Percentiles rank a stretch among this genome's conserved stretches.
These are phyloP conservation scores for Suillus brevipes DNA, from an alignment of 768 basidiomycete species.

Conservation along the genomic window DNA sequence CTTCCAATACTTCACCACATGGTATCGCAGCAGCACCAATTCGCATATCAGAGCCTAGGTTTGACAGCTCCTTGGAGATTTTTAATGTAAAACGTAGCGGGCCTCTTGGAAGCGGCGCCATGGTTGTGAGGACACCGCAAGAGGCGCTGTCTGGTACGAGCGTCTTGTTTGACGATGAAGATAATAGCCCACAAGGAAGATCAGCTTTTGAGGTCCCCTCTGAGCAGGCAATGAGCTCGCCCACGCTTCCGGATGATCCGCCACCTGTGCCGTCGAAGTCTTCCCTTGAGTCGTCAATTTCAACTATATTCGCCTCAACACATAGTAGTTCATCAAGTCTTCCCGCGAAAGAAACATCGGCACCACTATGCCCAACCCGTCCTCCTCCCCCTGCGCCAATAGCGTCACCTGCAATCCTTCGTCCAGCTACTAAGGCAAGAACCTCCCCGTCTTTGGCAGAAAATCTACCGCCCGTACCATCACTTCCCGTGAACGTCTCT, in stretches of 20 bases:
- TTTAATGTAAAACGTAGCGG: slow-evolving; percentile 40
- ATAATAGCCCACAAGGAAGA: slow-evolving; percentile 13
- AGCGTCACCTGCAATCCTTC: slow-evolving; percentile 25
- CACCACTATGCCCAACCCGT: slow-evolving; percentile 38
- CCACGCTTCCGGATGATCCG: slow-evolving; percentile 44
- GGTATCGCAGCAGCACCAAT: slow-evolving; percentile 29
- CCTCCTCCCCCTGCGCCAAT: slow-evolving; percentile 29
- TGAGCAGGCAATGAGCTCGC: slow-evolving; percentile 21
- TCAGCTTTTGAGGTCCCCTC: slow-evolving; percentile 15
- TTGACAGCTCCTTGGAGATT: slow-evolving; percentile 34
- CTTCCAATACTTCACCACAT: slow-evolving; percentile 28
- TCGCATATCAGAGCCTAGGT: slow-evolving; percentile 46
- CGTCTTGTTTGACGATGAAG: slow-evolving; percentile 14
- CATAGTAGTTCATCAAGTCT: slow-evolving; percentile 18
- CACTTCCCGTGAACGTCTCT: slow-evolving; percentile 48
- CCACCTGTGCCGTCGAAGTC: slow-evolving; percentile 48
- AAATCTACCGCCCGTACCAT: slow-evolving; percentile 47
- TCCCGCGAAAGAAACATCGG: slow-evolving; percentile 23
- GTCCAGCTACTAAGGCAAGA: slow-evolving; percentile 38
- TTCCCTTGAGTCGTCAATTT: neutral
- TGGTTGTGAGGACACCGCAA: slow-evolving; percentile 75
- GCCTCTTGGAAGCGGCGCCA: slow-evolving; percentile 69
- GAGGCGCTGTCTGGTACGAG: slow-evolving; percentile 58
- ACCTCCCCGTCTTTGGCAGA: slow-evolving; percentile 29
- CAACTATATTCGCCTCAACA: slow-evolving; percentile 34